Evolutionary conservation across 106 monocot genomes (phyloP), one percentile per base, ranked within the genome.

Genomic region (Allium sativum): DNA sequence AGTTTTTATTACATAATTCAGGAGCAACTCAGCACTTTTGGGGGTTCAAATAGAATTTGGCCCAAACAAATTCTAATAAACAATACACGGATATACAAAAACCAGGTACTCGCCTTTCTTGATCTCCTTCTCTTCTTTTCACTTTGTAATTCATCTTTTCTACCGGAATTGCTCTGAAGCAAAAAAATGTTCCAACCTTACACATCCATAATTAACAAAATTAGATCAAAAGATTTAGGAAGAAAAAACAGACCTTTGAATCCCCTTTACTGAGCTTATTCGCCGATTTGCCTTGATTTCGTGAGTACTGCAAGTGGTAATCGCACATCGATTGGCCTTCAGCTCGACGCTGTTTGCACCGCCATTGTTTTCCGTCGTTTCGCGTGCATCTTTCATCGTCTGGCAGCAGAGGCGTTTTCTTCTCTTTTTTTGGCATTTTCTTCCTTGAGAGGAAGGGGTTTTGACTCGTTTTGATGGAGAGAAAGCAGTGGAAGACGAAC

Each of bases 291-390:
- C 16, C 8, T 18, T 66, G 40, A 52, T 41, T 45, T 21, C 0
- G 61, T 45, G 8, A 18, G 54, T 44, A 55, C 8, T 45, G 56
- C 7, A 18, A 7, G 45, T 67, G 67, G 6, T 67, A 15, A 19
- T 67, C 44, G 56, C 67, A 67, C 44, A 44, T 44, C 40, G 10
- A 14, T 8, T 17, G 15, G 13, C 15, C 44, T 1, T 44, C 67
- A 0, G 10, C 44, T 22, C 45, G 42, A 43, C 45, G 44, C 18
- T 67, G 14, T n/a, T 43, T 67, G 67, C 67, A 67, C 56, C 67
- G 67, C 67, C 67, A 67, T 7, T 22, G 1, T 55, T 67, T 67
- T 18, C 55, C 55, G 55, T 56, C 42, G 54, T 67, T 67, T 56
- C 55, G 42, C 44, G 18, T 18, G 56, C 67, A 67, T 22, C 67